These are phyloP conservation scores for Medakamo hakoo DNA, from an alignment of 139 green algal species.

Conservation along the genomic window DNA sequence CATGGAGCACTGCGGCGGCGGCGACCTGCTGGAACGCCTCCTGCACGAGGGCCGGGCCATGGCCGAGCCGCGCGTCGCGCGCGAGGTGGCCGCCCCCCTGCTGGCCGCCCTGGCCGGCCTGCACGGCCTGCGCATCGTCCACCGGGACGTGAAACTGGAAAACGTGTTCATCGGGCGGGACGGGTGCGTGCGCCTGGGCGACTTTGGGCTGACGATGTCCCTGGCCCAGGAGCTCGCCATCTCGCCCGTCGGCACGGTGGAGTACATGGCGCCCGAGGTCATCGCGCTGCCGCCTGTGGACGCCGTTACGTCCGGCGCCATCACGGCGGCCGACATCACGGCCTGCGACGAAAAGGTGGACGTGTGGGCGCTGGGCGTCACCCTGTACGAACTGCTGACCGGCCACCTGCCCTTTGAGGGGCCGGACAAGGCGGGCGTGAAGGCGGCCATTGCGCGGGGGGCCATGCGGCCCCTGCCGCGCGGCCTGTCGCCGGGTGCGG, in stretches of 20 bases:
- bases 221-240: slow-evolving; percentile 46
- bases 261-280: slow-evolving; percentile 66
- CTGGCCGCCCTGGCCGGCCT: slow-evolving; percentile 29
- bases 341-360: slow-evolving; percentile 49
- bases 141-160: slow-evolving; percentile 65
- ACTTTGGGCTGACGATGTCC: slow-evolving; percentile 58
- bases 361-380: slow-evolving; percentile 56
- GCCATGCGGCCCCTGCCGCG: slow-evolving; percentile 23
- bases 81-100: slow-evolving; percentile 29
- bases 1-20: slow-evolving; percentile 49
- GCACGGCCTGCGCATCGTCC: slow-evolving; percentile 42
- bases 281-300: slow-evolving; percentile 39
- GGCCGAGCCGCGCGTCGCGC: slow-evolving; percentile 25
- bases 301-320: slow-evolving; percentile 21
- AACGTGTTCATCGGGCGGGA: slow-evolving; percentile 49
- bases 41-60: slow-evolving; percentile 38
- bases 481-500: slow-evolving; percentile 8
- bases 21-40: slow-evolving; percentile 49
- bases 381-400: slow-evolving; percentile 55
- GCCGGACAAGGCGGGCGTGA: slow-evolving; percentile 36
- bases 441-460: slow-evolving; percentile 25
- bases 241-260: slow-evolving; percentile 52
- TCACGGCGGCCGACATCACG: slow-evolving; percentile 24
- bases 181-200: slow-evolving; percentile 31
- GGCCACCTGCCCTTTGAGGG: slow-evolving; percentile 47